Evolutionary conservation across 2,329 filamentous ascomycete genomes (phyloP), one percentile per base, ranked within the genome.

Genomic region (Dactylellina parvicollis): DNA sequence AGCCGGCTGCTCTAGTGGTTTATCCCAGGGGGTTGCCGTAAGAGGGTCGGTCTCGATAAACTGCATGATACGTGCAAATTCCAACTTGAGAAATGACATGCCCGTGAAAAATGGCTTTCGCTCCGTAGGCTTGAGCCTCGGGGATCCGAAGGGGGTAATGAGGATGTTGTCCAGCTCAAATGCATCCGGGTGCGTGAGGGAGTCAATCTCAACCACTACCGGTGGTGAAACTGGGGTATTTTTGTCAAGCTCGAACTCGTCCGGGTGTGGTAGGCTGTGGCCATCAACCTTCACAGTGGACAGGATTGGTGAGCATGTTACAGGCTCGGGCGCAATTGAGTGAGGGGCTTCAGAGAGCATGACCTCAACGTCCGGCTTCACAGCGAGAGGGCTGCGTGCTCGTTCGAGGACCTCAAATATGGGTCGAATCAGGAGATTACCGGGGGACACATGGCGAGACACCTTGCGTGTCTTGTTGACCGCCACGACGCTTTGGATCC

Each of bases 401-500:
- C 44, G 38, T 26, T 57, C 30, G 42, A 72, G 57, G 8, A 64
- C 42, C 32, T 72, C 50, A 44, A 72, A 64, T 52, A 72, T 52
- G 10, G 66, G 60, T 8, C 57, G 66, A 59, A 72, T 64, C 47
- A 47, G 20, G 2, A 72, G 59, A 16, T 64, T 42, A 10, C 66
- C 57, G 5, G 66, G 66, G 5, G 66, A 64, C 8, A 59, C 49
- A 52, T 46, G 40, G 38, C 66, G 50, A 22, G 59, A 52, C 50
- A 46, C 47, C 28, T 59, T 64, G 50, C 59, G 66, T 22, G 36
- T 28, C 47, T 62, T 62, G 49, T 57, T 59, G 14, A 72, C 40
- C 32, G 44, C 44, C 16, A 59, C 26, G 22, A 47, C 38, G n/a
- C 56, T 50, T 36, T 8, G 4, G 10, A 34, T 30, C 40, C 52